Evolutionary conservation across 495 filamentous ascomycete species (phyloP).

Genomic region (Tetracladium setigerum): DNA sequence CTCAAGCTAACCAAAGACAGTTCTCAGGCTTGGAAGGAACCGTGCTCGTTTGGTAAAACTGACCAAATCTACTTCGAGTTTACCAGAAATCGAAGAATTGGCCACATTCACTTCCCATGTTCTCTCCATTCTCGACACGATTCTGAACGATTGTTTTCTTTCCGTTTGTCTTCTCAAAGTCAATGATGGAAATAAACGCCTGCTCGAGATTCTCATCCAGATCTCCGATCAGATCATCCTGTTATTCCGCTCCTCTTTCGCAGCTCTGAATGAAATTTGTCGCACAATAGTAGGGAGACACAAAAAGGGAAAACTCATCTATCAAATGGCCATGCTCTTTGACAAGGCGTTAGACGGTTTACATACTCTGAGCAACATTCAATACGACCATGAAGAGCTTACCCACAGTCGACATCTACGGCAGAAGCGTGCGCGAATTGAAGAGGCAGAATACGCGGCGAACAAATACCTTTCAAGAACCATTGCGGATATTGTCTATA

Average conservation of each 20-base stretch:
- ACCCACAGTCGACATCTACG: not conserved
- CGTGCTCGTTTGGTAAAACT: constrained; percentile 18
- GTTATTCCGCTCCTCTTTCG: constrained; percentile 8
- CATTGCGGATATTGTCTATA: constrained; percentile 1
- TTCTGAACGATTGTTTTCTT: constrained; percentile 7
- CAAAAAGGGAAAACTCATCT: constrained; percentile 25
- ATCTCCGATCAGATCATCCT: constrained; percentile 11
- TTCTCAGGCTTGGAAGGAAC: not conserved
- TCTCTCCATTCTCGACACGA: constrained; percentile 6
- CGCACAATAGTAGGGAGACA: constrained; percentile 8
- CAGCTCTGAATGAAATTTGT: constrained; percentile 29
- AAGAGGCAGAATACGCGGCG: constrained; percentile 14
- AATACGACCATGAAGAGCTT: constrained; percentile 9
- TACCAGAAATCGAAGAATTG: constrained; percentile 7
- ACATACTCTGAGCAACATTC: constrained; percentile 21
- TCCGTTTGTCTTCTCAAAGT: constrained; percentile 3
- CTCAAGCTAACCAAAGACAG: constrained; percentile 11
- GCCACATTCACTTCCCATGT: not conserved
- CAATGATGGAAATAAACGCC: constrained; percentile 3
- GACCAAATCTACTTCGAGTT: constrained; percentile 1
- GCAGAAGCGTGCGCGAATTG: constrained; percentile 3
- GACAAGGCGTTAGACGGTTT: constrained; percentile 29
- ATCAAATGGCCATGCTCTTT: constrained; percentile 35
- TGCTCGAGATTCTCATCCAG: constrained; percentile 6
- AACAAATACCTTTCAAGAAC: constrained; percentile 9